Base-by-base conservation (phyloP, 2,329 filamentous ascomycete genomes). In the Thyridium curvatum region DNA sequence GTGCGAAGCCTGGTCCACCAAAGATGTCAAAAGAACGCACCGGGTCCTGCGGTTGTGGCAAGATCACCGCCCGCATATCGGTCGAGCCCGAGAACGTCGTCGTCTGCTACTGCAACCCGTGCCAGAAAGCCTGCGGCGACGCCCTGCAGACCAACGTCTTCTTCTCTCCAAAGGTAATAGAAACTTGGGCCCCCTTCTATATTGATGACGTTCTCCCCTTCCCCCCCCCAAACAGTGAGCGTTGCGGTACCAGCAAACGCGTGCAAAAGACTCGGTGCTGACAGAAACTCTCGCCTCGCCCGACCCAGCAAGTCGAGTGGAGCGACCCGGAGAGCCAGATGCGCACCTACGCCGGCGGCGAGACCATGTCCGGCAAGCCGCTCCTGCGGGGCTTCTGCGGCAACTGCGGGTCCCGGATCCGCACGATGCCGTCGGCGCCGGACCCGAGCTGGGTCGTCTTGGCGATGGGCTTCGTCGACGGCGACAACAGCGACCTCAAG, bases 21-120 rank as follows among this genome's bases (percentile, higher is more conserved):
- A n/a, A 14, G 3, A 39, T 39, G 36, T 17, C 35, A 12, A 35
- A 30, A 10, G 16, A 30, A 30, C 32, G 39, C 32, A 53, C 43
- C 16, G 51, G 41, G n/a, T 52, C 50, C 14, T 55, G 54, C 42
- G 42, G 50, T 30, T 57, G 53, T 44, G 51, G 52, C 16, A 33
- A 39, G 41, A 35, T 55, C 37, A 37, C 48, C 13, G 5, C 51
- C 13, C 34, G 35, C 31, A 37, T 54, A 28, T 34, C 31, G 13
- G 52, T 48, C 21, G 32, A 40, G 3, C 49, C 52, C 28, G 3
- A 44, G 9, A 18, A 32, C 29, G 41, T 34, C n/a, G 50, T 49
- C 30, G 32, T 52, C 15, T 56, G 53, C 42, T 51, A 55, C 41
- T 55, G 52, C 43, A 40, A 26, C 13, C 42, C 49, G 17, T 55